Evolutionary conservation across 345 rosid genomes (phyloP).

Genomic region (Salix udensis): DNA sequence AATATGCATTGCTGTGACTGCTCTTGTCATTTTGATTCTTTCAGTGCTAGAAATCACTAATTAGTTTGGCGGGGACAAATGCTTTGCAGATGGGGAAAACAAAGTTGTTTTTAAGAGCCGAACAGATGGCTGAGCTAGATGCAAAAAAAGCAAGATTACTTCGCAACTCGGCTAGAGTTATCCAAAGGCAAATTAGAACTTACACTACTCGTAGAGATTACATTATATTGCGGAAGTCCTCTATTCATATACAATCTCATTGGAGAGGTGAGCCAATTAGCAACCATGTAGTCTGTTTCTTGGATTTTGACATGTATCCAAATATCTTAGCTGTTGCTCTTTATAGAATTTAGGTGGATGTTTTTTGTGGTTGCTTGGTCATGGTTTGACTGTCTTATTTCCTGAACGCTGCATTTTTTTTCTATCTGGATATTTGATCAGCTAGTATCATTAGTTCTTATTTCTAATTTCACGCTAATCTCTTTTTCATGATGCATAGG

Average conservation of each 20-base stretch:
- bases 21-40: not conserved
- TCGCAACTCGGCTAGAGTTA: constrained; percentile 54
- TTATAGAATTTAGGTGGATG: not conserved
- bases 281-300: constrained; percentile 7
- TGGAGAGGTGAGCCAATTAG: constrained; percentile 69
- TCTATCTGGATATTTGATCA: not conserved
- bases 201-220: constrained; percentile 44
- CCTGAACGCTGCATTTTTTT: not conserved
- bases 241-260: constrained; percentile 59
- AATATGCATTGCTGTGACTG: constrained; percentile 2
- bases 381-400: constrained; percentile 3
- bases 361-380: not conserved
- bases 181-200: constrained; percentile 54
- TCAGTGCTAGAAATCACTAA: not conserved
- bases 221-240: constrained; percentile 39
- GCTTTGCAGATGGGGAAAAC: constrained; percentile 69
- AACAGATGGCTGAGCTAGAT: constrained; percentile 80
- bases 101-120: constrained; percentile 71
- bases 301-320: not conserved
- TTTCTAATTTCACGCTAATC: not conserved
- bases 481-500: constrained; percentile 36
- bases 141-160: constrained; percentile 49
- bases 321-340: not conserved
- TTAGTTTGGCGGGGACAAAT: constrained; percentile 1
- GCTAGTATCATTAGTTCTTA: not conserved